Base-by-base conservation (phyloP, 2,329 filamentous ascomycete species). In the Penicillium sp. region DNA sequence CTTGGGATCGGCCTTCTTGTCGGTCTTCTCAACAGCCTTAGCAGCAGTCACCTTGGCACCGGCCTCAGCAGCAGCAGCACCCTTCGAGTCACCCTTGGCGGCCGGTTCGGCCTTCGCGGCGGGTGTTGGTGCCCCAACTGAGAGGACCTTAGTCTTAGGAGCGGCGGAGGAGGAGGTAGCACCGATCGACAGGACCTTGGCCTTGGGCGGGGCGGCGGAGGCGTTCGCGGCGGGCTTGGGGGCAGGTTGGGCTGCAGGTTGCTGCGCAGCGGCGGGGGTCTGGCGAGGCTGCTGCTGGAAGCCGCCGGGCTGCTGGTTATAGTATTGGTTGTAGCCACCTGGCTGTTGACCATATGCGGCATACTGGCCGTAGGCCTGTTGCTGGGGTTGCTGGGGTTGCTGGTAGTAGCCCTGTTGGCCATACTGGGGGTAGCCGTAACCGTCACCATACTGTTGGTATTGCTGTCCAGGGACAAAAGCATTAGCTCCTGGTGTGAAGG, bases 11-110 rank as follows among this genome's bases (percentile, higher is more conserved):
- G 83, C 79, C 50, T 84, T 81, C 71, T 92, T 88, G 51, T 92
- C 90, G 0, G 90, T 88, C 82, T 96, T 96, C 69, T 96, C 91
- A 59, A 97, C 91, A 9, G 93, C 92, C 77, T 97, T 97, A 47
- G 86, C 80, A 4, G 92, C 93, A 2, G 88, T 81, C n/a, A 89
- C 87, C 77, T 97, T 97, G 57, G 92, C 83, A 26, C 91, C 62
- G 24, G 88, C 88, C 61, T 90, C 88, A 2, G 86, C 75, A 33
- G 75, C 89, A 6, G 70, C 73, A 49, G 74, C 26, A 14, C 73
- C 72, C 58, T 72, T 70, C 24, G 76, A 70, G 52, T 85, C 81
- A 45, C 64, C 66, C 36, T 67, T 66, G 70, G 86, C 83, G 33
- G 82, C 77, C n/a, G 82, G 76, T 7, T 77, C 73, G 21, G 79